Conservation (phyloP, 2,329 filamentous ascomycete genomes). For the Aspergillus sp. region DNA sequence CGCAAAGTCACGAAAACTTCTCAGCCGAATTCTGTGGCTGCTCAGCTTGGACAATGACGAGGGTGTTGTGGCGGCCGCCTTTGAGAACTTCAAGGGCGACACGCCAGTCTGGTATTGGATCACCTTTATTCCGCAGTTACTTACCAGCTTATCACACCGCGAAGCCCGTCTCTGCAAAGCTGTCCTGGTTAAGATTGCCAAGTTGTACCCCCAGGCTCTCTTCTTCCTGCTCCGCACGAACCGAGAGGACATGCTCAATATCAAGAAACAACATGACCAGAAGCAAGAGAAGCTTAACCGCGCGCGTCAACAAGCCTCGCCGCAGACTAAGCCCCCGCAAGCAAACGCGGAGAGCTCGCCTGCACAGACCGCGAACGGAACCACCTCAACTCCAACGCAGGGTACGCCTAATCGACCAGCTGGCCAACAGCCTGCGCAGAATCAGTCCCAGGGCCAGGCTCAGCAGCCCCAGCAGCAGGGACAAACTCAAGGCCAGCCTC, state of each 20-base stretch:
- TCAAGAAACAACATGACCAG: conserved; percentile 81
- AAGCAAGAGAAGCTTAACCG: conserved; percentile 64
- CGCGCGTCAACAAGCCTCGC: conserved; percentile 62
- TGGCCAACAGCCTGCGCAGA: conserved; percentile 32
- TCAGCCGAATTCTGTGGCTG: conserved; percentile 92
- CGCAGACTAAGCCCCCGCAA: conserved; percentile 44
- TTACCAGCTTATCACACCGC: conserved; percentile 87
- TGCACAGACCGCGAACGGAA: conserved; percentile 55
- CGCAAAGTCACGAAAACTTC: conserved; percentile 89
- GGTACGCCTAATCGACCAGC: conserved; percentile 31
- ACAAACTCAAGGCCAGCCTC: conserved; percentile 20
- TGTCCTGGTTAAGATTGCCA: conserved; percentile 90
- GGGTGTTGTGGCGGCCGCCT: conserved; percentile 80
- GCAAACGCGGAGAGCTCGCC: conserved; percentile 49
- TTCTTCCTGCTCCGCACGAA: conserved; percentile 96
- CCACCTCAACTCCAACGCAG: conserved; percentile 31
- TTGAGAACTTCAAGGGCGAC: conserved; percentile 96
- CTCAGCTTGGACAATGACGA: conserved; percentile 90
- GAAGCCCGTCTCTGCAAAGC: conserved; percentile 85
- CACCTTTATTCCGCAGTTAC: conserved; percentile 94
- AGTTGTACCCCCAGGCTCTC: conserved; percentile 90
- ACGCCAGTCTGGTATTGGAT: conserved; percentile 99
- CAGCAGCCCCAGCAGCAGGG: conserved; percentile 23
- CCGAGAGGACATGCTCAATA: conserved; percentile 87
- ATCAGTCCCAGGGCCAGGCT: conserved; percentile 23